A percentile compares a stretch with the other conserved stretches of the same genome.
These are phyloP conservation scores for Candida caryicola DNA, from an alignment of 805 yeast species.

Conservation along the genomic window DNA sequence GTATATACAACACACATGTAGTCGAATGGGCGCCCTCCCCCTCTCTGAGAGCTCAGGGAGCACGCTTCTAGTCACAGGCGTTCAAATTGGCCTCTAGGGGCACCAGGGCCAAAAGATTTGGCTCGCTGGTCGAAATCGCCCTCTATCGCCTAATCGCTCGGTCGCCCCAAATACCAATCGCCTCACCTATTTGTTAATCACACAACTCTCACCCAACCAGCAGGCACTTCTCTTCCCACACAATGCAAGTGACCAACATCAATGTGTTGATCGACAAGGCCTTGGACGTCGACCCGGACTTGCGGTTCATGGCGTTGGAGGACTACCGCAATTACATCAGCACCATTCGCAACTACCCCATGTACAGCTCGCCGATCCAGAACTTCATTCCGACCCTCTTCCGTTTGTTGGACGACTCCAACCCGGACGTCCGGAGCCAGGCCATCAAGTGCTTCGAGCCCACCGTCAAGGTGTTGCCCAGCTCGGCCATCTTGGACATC, in stretches of 20 bases:
- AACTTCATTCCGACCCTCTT: conserved; percentile 39
- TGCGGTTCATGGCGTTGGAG: conserved; percentile 80
- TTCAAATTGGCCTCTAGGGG: no score
- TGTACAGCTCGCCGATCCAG: conserved; percentile 5
- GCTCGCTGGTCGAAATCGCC: no score
- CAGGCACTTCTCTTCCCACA: neutral
- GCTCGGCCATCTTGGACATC: conserved; percentile 28
- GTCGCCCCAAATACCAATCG: no score
- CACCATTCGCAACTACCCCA: conserved; percentile 1
- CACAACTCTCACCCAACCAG: neutral
- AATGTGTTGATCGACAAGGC: conserved; percentile 41
- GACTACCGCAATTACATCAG: conserved; percentile 55
- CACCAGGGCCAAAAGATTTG: no score
- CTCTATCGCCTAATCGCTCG: no score
- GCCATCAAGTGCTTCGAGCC: conserved; percentile 60
- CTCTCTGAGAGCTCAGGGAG: no score
- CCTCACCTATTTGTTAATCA: no score
- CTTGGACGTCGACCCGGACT: conserved; percentile 72
- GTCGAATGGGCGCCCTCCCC: no score
- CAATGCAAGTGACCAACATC: conserved; percentile 27
- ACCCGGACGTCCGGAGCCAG: conserved; percentile 72
- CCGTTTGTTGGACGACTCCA: conserved; percentile 53
- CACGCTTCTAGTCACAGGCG: no score
- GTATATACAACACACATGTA: no score
- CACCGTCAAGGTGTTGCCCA: conserved; percentile 36